Evolutionary conservation across 805 yeast genomes (phyloP), one percentile per base, ranked within the genome.

Genomic region (Teunomyces barrocoloradensis): DNA sequence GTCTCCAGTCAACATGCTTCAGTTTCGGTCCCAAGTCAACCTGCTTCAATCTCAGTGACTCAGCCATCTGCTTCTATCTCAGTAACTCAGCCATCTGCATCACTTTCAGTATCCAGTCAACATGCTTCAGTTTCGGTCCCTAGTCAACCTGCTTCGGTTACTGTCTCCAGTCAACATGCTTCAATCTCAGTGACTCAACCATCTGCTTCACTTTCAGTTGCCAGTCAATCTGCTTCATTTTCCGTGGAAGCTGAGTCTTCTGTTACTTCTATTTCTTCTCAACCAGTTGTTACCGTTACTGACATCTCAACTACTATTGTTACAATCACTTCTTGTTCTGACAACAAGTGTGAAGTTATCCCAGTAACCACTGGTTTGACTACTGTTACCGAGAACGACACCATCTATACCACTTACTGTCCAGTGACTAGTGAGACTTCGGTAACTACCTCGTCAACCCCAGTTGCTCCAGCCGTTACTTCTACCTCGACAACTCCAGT

Each of bases 361-460:
- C 50, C 60, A 37, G 45, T 38, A 3, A 65, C 70, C 51, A 68
- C 73, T 37, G 71, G 71, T 57, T 48, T 65, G 32, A 66, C 73
- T 56, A 66, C 71, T 41, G 63, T 66, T 50, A 66, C 69, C 48
- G 60, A 59, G 6, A 28, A 41, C 10, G 47, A 45, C 29, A 51
- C 51, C n/a, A 44, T 41, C 21, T 51, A 47, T 32, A 45, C 49
- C 32, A 51, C 53, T 4, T 51, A 43, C 38, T 33, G 42, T 41
- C 15, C 42, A 15, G 11, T 32, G 17, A 29, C 35, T 17, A 29
- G 25, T 28, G 43, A 27, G 12, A 20, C 41, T 25, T 23, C 25
- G 25, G 25, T 23, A 6, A 13, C 34, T 9, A 37, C 25, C 15
- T 6, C 48, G 9, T 30, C 38, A 12, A 28, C 41, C 20, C 27